phyloP scores from a whole-genome alignment of 495 filamentous ascomycete genomes.

The Gamarada debralockiae region DNA sequence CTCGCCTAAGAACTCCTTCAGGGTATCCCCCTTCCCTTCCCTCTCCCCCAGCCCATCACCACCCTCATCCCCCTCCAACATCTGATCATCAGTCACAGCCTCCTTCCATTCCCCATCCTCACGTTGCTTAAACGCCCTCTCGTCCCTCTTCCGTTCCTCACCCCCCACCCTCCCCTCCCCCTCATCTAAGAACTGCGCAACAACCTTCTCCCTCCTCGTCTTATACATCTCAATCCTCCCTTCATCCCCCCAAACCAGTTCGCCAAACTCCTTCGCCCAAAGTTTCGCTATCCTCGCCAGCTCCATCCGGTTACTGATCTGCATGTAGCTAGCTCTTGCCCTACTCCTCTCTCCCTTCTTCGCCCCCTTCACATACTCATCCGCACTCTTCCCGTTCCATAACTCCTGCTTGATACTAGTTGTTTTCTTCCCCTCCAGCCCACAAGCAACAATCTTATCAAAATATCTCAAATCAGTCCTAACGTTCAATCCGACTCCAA shows the following conservation, averaged over 20 bases:
- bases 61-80: too few relatives aligned
- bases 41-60: too few relatives aligned
- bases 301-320: neutral
- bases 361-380: too few relatives aligned
- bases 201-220: too few relatives aligned
- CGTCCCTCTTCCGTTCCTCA: neutral
- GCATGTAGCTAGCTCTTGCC: too few relatives aligned
- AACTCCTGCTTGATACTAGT: conserved; percentile 45
- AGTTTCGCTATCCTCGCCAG: neutral
- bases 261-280: neutral
- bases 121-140: neutral
- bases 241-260: neutral
- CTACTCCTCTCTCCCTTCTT: too few relatives aligned
- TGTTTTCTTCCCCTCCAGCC: conserved; percentile 69
- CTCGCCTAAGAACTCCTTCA: too few relatives aligned
- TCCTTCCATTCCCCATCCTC: neutral
- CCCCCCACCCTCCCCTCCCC: neutral
- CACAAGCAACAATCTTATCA: conserved; percentile 79
- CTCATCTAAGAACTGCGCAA: neutral
- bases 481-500: conserved; percentile 84
- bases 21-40: too few relatives aligned
- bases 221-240: neutral
- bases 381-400: neutral
- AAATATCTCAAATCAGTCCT: conserved; percentile 67
- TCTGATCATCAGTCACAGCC: too few relatives aligned